Conservation (phyloP, 2,329 filamentous ascomycete species). For the Capronia epimyces region DNA sequence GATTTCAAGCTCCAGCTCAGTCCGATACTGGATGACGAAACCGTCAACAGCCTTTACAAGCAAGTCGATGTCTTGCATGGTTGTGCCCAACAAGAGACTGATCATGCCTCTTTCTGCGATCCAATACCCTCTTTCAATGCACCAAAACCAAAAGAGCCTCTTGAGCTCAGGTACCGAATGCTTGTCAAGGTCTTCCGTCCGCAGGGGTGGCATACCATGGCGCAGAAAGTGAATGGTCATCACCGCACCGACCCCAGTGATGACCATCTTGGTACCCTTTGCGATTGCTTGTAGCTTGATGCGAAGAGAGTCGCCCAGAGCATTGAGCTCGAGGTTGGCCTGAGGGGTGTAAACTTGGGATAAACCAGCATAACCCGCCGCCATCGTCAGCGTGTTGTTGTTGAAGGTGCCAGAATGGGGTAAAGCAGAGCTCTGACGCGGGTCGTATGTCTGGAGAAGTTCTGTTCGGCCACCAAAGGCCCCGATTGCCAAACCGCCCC, state of each 20-base stretch:
- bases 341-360: not conserved
- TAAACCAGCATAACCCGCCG: slow-evolving; percentile 44
- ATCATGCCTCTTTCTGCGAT: slow-evolving; percentile 31
- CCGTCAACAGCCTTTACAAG: slow-evolving; percentile 16
- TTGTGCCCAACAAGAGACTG: slow-evolving; percentile 28
- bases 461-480: slow-evolving; percentile 58
- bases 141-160: no score
- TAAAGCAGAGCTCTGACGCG: slow-evolving; percentile 34
- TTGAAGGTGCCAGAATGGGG: slow-evolving; percentile 61
- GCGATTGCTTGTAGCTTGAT: no score
- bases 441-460: slow-evolving; percentile 57
- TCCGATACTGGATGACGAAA: slow-evolving; percentile 5
- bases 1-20: not conserved
- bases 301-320: not conserved
- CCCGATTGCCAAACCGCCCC: slow-evolving; percentile 62
- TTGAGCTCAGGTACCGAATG: no score
- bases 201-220: no score
- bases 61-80: slow-evolving; percentile 14
- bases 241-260: no score
- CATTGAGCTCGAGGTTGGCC: not conserved
- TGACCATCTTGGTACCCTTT: no score
- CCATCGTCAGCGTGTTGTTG: slow-evolving; percentile 59
- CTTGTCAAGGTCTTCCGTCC: no score
- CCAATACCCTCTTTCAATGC: slow-evolving; percentile 22
- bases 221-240: no score